Evolutionary conservation across 2,329 filamentous ascomycete genomes (phyloP), one percentile per base, ranked within the genome.

Genomic region (Pseudocercospora pini-densiflorae): DNA sequence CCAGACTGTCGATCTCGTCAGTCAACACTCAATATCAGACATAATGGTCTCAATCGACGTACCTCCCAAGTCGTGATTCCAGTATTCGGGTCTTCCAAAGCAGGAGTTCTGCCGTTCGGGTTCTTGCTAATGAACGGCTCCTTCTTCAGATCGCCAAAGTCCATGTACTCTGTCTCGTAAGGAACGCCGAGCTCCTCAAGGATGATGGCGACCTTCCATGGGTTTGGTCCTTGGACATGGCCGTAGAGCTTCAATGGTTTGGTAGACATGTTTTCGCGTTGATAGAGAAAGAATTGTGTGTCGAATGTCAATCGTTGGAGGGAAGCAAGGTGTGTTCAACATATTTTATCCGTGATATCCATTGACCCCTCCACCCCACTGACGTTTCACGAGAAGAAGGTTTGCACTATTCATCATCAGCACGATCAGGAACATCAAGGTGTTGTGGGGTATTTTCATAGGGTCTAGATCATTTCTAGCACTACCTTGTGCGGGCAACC

Each of bases 71-170:
- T 68, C 8, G 75, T 79, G 55, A 81, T 69, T 47, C 75, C 77
- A 1, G 79, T 81, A 73, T 83, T 83, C 0, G 81, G 81, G 69
- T 84, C 82, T 24, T 80, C 65, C 63, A 84, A 80, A 2, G 78
- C 78, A 14, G 81, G 81, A 19, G 80, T 73, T 10, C 79, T 74
- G 47, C 80, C 79, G 61, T 82, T 82, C 60, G 79, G 79, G 69
- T 82, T 82, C 69, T 80, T 61, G 53, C 71, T 72, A 40, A 78
- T 71, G 74, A 77, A 85, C 1, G 75, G 72, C 59, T 74, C 70
- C 60, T 71, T 68, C 68, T 84, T 84, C 29, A 84, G 62, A 5
- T 81, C 78, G 16, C 79, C 76, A 64, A 81, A 79, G 7, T 74
- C 69, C 61, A 80, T 73, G 54, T 76, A 69, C 36, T 78, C 72